phyloP scores from a whole-genome alignment of 2,329 filamentous ascomycete species.

The Trichophyton mentagrophytes region DNA sequence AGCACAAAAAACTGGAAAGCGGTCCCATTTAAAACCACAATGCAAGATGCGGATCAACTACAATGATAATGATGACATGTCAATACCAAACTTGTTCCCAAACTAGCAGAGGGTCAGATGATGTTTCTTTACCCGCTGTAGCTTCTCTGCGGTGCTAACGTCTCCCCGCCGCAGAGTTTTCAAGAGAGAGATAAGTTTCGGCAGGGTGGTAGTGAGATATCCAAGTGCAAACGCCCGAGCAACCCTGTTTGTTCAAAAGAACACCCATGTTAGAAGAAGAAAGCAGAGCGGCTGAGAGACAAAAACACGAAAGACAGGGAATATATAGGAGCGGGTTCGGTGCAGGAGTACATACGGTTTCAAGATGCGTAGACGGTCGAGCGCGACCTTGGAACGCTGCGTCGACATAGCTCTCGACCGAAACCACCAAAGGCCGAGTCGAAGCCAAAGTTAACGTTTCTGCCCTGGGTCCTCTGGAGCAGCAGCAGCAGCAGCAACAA shows the following conservation, averaged over 20 bases:
- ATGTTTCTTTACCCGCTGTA: slow-evolving; percentile 23
- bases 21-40: slow-evolving; percentile 31
- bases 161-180: slow-evolving; percentile 24
- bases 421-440: neutral
- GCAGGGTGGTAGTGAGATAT: slow-evolving; percentile 36
- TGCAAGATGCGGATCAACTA: slow-evolving; percentile 30
- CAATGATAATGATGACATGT: no score
- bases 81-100: no score
- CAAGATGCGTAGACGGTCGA: slow-evolving; percentile 8
- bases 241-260: slow-evolving; percentile 11
- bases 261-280: neutral
- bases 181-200: slow-evolving; percentile 32
- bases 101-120: no score
- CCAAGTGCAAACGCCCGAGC: slow-evolving; percentile 38
- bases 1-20: slow-evolving; percentile 43
- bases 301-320: neutral
- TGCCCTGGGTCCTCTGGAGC: neutral
- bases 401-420: neutral
- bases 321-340: neutral
- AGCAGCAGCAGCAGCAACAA: no score
- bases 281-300: neutral
- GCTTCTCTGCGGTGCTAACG: slow-evolving; percentile 22
- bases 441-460: neutral
- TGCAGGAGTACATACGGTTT: slow-evolving; percentile 8
- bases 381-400: neutral